Conservation (phyloP, 768 basidiomycete genomes). For the Kwoniella dejecticola region DNA sequence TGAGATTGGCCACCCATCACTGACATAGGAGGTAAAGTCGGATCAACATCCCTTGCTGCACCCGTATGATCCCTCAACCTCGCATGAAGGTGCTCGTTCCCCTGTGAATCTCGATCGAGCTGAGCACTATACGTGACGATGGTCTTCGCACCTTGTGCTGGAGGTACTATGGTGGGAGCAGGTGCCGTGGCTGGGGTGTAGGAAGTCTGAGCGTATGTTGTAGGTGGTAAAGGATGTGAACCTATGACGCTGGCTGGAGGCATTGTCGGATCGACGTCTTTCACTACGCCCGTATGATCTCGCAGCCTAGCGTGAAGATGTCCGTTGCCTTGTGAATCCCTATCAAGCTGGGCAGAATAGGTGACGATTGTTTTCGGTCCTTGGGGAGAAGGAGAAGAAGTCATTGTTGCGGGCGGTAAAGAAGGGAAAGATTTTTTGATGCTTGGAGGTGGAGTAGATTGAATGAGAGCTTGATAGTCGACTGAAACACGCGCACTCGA, state of each 20-base stretch:
- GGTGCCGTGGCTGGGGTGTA: conserved; percentile 6
- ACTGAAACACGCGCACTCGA: conserved; percentile 18
- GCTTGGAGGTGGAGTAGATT: conserved; percentile 22
- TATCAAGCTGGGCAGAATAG: conserved; percentile 32
- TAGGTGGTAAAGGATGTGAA: background rate
- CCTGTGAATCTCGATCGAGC: conserved; percentile 24
- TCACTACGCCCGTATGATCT: conserved; percentile 28
- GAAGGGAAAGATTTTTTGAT: conserved; percentile 4
- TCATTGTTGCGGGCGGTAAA: conserved; percentile 8
- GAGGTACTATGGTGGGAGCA: background rate
- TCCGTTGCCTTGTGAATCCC: conserved; percentile 28
- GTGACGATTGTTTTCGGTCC: conserved; percentile 34
- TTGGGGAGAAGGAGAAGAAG: background rate
- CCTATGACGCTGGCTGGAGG: conserved; percentile 10
- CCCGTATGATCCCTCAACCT: conserved; percentile 31
- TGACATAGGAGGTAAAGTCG: background rate
- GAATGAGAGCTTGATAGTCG: conserved; percentile 39
- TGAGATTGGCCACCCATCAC: background rate
- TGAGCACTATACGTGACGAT: conserved; percentile 29
- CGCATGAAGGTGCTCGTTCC: conserved; percentile 37
- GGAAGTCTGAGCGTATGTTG: too few relatives aligned
- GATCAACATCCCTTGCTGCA: background rate
- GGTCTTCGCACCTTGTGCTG: conserved; percentile 23
- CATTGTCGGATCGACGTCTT: conserved; percentile 28
- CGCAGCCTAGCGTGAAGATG: conserved; percentile 35